Evolutionary conservation across 768 basidiomycete genomes (phyloP).

Genomic region (Leccinum obscurum): DNA sequence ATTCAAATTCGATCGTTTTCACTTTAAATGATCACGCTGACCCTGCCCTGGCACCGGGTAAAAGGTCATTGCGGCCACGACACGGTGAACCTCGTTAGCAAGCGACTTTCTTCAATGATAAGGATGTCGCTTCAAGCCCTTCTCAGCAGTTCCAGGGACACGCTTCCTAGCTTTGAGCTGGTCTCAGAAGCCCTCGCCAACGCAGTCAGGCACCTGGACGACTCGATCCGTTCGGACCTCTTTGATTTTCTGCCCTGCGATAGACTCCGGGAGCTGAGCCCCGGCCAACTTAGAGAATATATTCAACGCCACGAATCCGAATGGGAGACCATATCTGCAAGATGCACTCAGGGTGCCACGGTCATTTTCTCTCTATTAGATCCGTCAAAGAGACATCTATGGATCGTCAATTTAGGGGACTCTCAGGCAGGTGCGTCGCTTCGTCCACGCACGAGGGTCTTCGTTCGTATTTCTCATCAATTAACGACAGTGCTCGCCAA

Average conservation of each 20-base stretch:
- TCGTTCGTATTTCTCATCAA: conserved; percentile 6
- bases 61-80: conserved; percentile 48
- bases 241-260: conserved; percentile 43
- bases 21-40: conserved; percentile 25
- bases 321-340: conserved; percentile 37
- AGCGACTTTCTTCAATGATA: conserved; percentile 42
- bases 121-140: conserved; percentile 38
- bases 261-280: conserved; percentile 36
- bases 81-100: conserved; percentile 46
- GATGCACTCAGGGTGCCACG: conserved; percentile 35
- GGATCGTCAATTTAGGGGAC: conserved; percentile 38
- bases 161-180: conserved; percentile 29
- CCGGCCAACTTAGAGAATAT: conserved; percentile 40
- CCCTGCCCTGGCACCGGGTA: conserved; percentile 18
- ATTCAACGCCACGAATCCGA: conserved; percentile 37
- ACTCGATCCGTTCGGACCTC: conserved; percentile 44
- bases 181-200: conserved; percentile 41
- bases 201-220: conserved; percentile 42
- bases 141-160: conserved; percentile 26
- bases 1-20: background rate
- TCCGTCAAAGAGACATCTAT: conserved; percentile 28
- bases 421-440: conserved; percentile 33
- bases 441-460: background rate
- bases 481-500: conserved; percentile 22
- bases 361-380: conserved; percentile 35